Base-by-base conservation (phyloP, 208 protist genomes). In the Spongospora subterranea region DNA sequence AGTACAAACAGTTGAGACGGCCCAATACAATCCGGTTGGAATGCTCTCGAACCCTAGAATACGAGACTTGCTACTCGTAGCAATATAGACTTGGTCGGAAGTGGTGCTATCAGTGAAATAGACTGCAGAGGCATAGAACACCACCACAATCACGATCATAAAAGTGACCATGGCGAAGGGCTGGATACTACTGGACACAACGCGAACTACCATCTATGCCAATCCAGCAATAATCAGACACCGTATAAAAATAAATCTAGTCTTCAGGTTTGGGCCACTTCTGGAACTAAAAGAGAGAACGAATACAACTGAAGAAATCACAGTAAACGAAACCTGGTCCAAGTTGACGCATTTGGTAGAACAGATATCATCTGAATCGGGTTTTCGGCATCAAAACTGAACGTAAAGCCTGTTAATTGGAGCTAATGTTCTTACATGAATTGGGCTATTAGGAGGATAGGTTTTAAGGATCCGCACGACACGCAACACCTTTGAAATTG, bases 151-250 rank as follows among this genome's bases (percentile, higher is more conserved):
- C 17, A 43, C 11, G 71, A 82, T 82, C 71, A 82, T 35, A 43
- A 82, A 82, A 6, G 35, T n/a, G n/a, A 82, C 71, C 71, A 82
- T 82, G 71, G 11, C n/a, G 71, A 82, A 82, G 6, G 71, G 17
- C 71, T 82, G 71, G 35, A 82, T 35, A 43, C 71, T 82, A n/a
- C 13, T 45, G 6, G 6, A 6, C 17, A 82, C 6, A 20, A 82
- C 71, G 6, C 71, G 6, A 20, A 82, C 35, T n/a, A 82, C 71
- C 71, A 82, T 82, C 71, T 60, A 60, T 60, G 13, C 24, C 24
- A 24, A 60, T 6, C 6, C 24, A 6, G 24, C 13, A 24, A 24
- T 6, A 60, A 60, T 82, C 17, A 6, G 11, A 82, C 13, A 82
- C 17, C 71, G 35, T 82, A n/a, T 35, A 82, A 82, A 20, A 20